A percentile compares a stretch with the other conserved stretches of the same genome.
Conservation (phyloP, 495 filamentous ascomycete genomes). For the Daldinia vernicosa region DNA sequence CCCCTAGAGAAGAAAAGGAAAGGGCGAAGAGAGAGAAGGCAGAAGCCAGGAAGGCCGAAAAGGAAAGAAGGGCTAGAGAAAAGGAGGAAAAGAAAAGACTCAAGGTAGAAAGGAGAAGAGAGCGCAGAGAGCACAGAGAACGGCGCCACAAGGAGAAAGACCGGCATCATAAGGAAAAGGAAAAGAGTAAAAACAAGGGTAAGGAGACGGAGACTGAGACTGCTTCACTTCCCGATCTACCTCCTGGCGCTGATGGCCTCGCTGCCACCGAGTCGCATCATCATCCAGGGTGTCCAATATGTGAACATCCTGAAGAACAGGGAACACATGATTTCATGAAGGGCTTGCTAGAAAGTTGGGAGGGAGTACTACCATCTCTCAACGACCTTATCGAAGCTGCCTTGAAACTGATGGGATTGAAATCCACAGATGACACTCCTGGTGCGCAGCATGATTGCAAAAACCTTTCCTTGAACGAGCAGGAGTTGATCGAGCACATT, state of each 20-base stretch:
- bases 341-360: constrained; percentile 9
- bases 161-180: constrained; percentile 25
- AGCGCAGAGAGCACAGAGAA: constrained; percentile 35
- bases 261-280: constrained; percentile 13
- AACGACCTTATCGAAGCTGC: constrained; percentile 21
- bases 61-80: constrained; percentile 40
- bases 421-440: background rate
- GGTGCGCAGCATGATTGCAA: background rate
- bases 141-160: constrained; percentile 30
- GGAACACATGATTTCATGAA: constrained; percentile 20
- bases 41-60: constrained; percentile 32
- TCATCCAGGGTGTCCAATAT: constrained; percentile 28
- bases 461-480: constrained; percentile 5
- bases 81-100: constrained; percentile 37
- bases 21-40: constrained; percentile 21
- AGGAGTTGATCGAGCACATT: constrained; percentile 32
- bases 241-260: constrained; percentile 2
- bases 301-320: constrained; percentile 28
- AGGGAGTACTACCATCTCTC: constrained; percentile 28
- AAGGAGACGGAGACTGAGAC: constrained; percentile 25
- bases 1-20: constrained; percentile 18
- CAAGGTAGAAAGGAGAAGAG: constrained; percentile 28
- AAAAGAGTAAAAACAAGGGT: constrained; percentile 26
- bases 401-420: constrained; percentile 21
- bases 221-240: constrained; percentile 14